Percentiles rank a stretch among this genome's conserved stretches.
Evolutionary conservation across 257 asterid species (phyloP).

Genomic region (Penstemon newberryi): DNA sequence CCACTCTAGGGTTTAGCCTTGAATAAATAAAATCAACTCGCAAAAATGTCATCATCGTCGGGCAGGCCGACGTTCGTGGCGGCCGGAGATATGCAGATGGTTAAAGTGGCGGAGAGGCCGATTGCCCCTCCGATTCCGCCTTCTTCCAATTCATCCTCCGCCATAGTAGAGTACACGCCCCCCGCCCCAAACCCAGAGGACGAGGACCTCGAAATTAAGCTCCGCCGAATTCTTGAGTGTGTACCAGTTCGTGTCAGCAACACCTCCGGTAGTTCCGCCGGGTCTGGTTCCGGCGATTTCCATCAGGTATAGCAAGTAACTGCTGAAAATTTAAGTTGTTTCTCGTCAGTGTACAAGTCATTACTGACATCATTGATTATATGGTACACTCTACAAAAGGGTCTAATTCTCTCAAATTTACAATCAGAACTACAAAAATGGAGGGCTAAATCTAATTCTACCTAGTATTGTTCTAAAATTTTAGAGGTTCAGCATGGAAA

Average conservation of each 20-base stretch:
- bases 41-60: slow-evolving; percentile 38
- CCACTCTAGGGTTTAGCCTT: background rate
- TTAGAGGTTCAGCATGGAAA: no score
- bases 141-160: slow-evolving; percentile 51
- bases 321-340: no score
- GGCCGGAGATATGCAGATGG: slow-evolving; percentile 68
- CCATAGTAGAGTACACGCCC: slow-evolving; percentile 72
- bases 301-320: slow-evolving; percentile 70
- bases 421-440: background rate
- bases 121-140: slow-evolving; percentile 56
- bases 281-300: slow-evolving; percentile 98
- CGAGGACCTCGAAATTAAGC: slow-evolving; percentile 91
- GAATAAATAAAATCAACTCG: slow-evolving; percentile 1
- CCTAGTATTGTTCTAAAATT: no score
- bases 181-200: slow-evolving; percentile 72
- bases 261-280: slow-evolving; percentile 97
- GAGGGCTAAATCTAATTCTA: no score
- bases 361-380: no score
- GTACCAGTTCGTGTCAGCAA: slow-evolving; percentile 95
- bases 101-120: slow-evolving; percentile 49
- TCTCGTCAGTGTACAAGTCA: no score
- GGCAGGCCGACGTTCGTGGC: slow-evolving; percentile 50
- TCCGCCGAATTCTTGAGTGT: slow-evolving; percentile 90
- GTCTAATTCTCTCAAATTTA: background rate
- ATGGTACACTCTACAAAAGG: background rate